Evolutionary conservation across 2,329 filamentous ascomycete genomes (phyloP), one percentile per base, ranked within the genome.

Genomic region (Massarina eburnea): DNA sequence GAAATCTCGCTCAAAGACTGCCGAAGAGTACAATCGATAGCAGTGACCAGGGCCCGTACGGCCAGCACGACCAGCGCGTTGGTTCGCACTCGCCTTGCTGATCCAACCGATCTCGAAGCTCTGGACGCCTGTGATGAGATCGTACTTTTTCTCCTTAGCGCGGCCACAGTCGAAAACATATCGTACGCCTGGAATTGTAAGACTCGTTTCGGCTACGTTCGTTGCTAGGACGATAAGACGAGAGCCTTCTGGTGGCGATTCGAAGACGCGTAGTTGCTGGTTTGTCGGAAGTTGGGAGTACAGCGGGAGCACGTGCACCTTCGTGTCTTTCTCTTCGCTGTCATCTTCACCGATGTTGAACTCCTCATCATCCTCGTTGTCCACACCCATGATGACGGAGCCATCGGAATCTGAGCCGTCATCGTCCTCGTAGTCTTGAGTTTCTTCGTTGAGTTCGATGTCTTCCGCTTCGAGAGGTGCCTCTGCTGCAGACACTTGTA

Each of bases 81-180:
- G 94, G 55, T 85, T 88, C 7, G 94, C 92, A 67, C 90, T 95
- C 21, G 94, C 94, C 73, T 99, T 97, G 74, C 91, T 96, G 66
- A 97, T 95, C 90, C 92, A 99, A 32, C 88, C 87, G 42, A 99
- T 83, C 59, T 96, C 88, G 66, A 96, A 99, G 63, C 88, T 96
- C 67, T 99, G 94, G 1, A 99, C 92, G 3, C 92, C 92, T 8
- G 88, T 96, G 9, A 82, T 75, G n/a, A 83, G 80, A 65, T 97
- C 89, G 61, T 94, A 97, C 46, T 86, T 88, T 52, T 92, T 86
- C 68, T 96, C 91, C 70, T 99, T 99, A 27, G 89, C 87, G 39
- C 95, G 81, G 26, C 94, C 94, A 55, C 89, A 91, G 69, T 97
- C 92, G 52, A 99, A 96, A 8, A 99, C 94, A 64, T 96, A 99